Percentiles rank a stretch among this genome's conserved stretches.
These are phyloP conservation scores for Eucalyptus microcorys DNA, from an alignment of 345 rosid species.

Conservation along the genomic window DNA sequence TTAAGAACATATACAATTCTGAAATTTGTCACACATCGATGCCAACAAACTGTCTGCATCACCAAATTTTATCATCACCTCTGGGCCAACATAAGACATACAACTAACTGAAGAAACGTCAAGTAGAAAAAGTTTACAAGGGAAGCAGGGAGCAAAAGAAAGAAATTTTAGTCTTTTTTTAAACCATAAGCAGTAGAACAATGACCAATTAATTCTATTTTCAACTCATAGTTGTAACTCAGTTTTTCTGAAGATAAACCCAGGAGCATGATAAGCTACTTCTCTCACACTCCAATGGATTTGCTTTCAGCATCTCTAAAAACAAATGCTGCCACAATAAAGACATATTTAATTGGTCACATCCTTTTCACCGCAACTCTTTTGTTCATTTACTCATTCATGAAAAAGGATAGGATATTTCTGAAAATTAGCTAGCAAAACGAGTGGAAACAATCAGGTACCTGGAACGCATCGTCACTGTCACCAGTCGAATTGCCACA, in stretches of 20 bases:
- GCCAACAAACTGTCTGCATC: background rate
- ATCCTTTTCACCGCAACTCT: background rate
- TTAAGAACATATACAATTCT: background rate
- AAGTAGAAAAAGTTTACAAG: background rate
- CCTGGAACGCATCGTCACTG: conserved; percentile 64
- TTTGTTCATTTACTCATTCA: background rate
- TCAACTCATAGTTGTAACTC: background rate
- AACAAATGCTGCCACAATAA: background rate
- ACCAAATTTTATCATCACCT: background rate
- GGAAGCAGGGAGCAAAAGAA: background rate
- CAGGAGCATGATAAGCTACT: background rate
- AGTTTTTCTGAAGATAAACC: background rate
- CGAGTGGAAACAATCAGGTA: background rate
- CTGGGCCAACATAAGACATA: background rate
- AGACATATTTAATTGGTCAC: background rate
- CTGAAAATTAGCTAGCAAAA: background rate
- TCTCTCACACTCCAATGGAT: background rate
- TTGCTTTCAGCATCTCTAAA: background rate
- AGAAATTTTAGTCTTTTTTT: background rate
- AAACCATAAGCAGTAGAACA: background rate
- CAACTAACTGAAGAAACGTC: background rate
- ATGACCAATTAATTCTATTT: background rate
- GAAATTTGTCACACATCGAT: background rate
- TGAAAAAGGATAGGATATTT: background rate
- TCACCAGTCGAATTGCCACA: conserved; percentile 77